phyloP scores from a whole-genome alignment of 2,329 filamentous ascomycete genomes.

The Beauveria caledonica region DNA sequence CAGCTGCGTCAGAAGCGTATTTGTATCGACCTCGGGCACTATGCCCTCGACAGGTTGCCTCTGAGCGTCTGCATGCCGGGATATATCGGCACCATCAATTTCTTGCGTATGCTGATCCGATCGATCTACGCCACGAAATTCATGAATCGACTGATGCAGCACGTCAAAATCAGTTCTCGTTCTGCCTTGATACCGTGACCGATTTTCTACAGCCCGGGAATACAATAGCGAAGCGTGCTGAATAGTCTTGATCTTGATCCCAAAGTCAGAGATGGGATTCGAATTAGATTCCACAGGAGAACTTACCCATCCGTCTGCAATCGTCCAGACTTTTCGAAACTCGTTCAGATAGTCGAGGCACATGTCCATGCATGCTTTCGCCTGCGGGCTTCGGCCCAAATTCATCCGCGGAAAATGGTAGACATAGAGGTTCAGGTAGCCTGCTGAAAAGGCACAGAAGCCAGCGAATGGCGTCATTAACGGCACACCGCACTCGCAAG shows the following conservation, averaged over 20 bases:
- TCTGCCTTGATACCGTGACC: constrained; percentile 18
- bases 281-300: too few species aligned
- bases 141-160: constrained; percentile 24
- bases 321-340: constrained; percentile 22
- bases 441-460: constrained; percentile 38
- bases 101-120: constrained; percentile 24
- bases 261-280: not conserved
- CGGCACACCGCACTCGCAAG: constrained; percentile 27
- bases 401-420: constrained; percentile 34
- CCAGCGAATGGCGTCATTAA: constrained; percentile 34
- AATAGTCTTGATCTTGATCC: constrained; percentile 17
- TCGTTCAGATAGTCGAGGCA: constrained; percentile 21
- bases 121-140: constrained; percentile 23
- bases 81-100: constrained; percentile 20
- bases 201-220: constrained; percentile 17
- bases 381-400: constrained; percentile 21
- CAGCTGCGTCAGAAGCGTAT: constrained; percentile 17
- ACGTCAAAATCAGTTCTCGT: constrained; percentile 22
- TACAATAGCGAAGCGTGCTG: constrained; percentile 22
- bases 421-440: constrained; percentile 33
- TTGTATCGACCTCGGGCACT: constrained; percentile 13
- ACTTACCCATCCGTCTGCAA: constrained; percentile 23
- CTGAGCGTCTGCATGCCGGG: not conserved
- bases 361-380: constrained; percentile 17
- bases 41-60: not conserved